Percentiles rank a stretch among this genome's conserved stretches.
These are phyloP conservation scores for Suhomyces sp. DNA, from an alignment of 805 yeast genomes.

Conservation along the genomic window DNA sequence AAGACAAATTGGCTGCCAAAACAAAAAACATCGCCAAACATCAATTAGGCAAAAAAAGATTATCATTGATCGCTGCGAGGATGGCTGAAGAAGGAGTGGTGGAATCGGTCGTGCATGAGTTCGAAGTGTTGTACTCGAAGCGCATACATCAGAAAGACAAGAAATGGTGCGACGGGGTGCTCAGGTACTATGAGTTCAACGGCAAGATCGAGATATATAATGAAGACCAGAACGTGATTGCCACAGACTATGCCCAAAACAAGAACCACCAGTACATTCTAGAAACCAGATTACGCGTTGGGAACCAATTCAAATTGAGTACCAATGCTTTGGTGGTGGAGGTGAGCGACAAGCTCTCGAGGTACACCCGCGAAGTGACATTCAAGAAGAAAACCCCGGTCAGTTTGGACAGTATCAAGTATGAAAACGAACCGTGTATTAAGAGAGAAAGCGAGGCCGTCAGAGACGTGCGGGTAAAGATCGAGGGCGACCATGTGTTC, in stretches of 20 bases:
- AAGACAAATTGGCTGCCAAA: not conserved
- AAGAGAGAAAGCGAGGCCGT: not conserved
- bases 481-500: not conserved
- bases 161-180: conserved; percentile 51
- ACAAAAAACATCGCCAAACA: not conserved
- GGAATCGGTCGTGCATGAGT: conserved; percentile 45
- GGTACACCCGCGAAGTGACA: conserved; percentile 1
- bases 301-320: conserved; percentile 24
- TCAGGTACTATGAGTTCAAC: conserved; percentile 46
- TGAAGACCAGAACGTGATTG: conserved; percentile 32
- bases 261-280: conserved; percentile 15
- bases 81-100: not conserved
- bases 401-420: not conserved
- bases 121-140: conserved; percentile 43
- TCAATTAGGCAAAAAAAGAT: not conserved
- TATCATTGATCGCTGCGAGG: not conserved
- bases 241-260: conserved; percentile 30
- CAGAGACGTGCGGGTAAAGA: not conserved
- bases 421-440: not conserved
- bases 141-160: conserved; percentile 46
- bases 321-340: conserved; percentile 22
- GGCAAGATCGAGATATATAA: conserved; percentile 44
- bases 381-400: conserved; percentile 1
- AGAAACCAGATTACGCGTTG: conserved; percentile 10
- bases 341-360: conserved; percentile 2